A percentile compares a stretch with the other conserved stretches of the same genome.
Evolutionary conservation across 2,329 filamentous ascomycete genomes (phyloP).

Genomic region (Scytalidium sp.): DNA sequence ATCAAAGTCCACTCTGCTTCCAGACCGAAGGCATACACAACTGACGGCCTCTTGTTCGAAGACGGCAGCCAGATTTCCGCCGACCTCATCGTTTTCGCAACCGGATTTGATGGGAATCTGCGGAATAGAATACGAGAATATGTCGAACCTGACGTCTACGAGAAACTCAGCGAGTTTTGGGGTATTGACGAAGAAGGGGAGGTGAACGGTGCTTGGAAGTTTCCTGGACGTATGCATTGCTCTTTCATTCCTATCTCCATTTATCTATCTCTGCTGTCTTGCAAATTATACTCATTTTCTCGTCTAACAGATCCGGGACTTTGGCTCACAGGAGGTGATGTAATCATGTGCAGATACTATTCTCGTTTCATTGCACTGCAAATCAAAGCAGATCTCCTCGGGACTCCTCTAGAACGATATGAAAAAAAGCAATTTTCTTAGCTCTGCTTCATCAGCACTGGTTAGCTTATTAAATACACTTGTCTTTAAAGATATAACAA

Average conservation of each 20-base stretch:
- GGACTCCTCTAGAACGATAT: too few species aligned
- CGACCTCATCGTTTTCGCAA: slow-evolving; percentile 47
- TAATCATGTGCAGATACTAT: not conserved
- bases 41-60: slow-evolving; percentile 27
- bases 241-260: not conserved
- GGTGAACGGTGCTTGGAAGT: slow-evolving; percentile 22
- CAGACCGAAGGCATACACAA: slow-evolving; percentile 2
- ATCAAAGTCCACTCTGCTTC: slow-evolving; percentile 16
- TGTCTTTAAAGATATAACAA: too few species aligned
- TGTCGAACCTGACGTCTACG: slow-evolving; percentile 46
- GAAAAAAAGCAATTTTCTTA: too few species aligned
- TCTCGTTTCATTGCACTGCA: slow-evolving; percentile 9
- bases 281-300: too few species aligned
- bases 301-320: not conserved
- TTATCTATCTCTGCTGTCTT: not conserved
- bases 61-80: slow-evolving; percentile 45
- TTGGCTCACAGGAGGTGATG: not conserved
- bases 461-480: too few species aligned
- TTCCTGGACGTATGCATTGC: slow-evolving; percentile 9
- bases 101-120: slow-evolving; percentile 50
- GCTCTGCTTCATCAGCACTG: too few species aligned
- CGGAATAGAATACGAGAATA: slow-evolving; percentile 41
- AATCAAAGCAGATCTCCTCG: slow-evolving; percentile 9
- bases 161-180: slow-evolving; percentile 43
- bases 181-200: slow-evolving; percentile 45